Percentiles rank a stretch among this genome's conserved stretches.
phyloP scores from a whole-genome alignment of 140 eudicot species.

The Erigeron philadelphicus region DNA sequence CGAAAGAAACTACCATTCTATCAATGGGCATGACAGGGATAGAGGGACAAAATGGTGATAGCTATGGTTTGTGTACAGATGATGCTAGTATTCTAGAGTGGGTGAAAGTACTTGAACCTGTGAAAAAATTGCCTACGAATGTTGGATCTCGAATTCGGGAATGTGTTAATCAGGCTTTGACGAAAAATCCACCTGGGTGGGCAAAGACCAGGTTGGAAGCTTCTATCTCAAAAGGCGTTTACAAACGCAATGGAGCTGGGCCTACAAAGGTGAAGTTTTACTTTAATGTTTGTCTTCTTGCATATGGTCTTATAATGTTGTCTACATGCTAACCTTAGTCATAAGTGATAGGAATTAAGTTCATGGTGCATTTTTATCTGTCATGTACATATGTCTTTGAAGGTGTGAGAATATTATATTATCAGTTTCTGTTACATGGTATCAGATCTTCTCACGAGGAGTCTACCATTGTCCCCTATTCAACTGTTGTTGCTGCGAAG shows the following conservation, averaged over 20 bases:
- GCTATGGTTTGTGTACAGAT: constrained; percentile 13
- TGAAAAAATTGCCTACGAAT: constrained; percentile 49
- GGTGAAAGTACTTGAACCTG: constrained; percentile 54
- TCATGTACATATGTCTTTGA: too few species aligned
- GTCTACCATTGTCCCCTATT: too few species aligned
- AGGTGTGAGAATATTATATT: too few species aligned
- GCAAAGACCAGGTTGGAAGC: constrained; percentile 41
- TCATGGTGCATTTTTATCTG: too few species aligned
- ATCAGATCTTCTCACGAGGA: too few species aligned
- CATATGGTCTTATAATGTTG: not conserved
- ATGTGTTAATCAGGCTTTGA: constrained; percentile 40
- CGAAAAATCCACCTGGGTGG: constrained; percentile 58
- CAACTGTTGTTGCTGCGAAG: too few species aligned
- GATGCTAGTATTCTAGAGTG: constrained; percentile 39
- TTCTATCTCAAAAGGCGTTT: constrained; percentile 52
- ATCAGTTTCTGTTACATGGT: too few species aligned
- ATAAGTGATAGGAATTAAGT: too few species aligned
- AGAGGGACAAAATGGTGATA: not conserved
- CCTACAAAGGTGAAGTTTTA: constrained; percentile 47
- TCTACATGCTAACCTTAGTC: not conserved
- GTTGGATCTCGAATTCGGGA: constrained; percentile 47
- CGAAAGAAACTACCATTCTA: constrained; percentile 9
- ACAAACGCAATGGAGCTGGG: constrained; percentile 65
- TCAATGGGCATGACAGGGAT: constrained; percentile 7
- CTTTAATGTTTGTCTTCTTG: not conserved